Evolutionary conservation across 2,329 filamentous ascomycete genomes (phyloP).

Genomic region (Nigrospora osmanthi): DNA sequence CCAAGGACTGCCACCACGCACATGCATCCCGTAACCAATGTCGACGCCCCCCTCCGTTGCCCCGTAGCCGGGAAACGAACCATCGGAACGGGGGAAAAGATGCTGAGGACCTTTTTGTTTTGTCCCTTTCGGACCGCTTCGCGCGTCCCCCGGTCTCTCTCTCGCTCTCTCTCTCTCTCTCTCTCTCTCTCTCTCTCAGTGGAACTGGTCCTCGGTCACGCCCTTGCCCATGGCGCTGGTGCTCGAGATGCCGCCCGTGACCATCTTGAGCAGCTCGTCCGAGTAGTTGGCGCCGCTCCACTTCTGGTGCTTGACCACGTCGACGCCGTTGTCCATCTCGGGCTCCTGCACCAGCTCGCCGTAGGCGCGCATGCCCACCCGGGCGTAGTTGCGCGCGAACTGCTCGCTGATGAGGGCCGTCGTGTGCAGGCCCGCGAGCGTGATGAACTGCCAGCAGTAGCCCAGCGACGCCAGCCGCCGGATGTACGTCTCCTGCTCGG

Average conservation of each 20-base stretch:
- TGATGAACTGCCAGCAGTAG: conserved; percentile 99
- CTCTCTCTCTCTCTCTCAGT: conserved; percentile 24
- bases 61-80: no score
- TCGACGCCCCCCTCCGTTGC: no score
- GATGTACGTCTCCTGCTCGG: conserved; percentile 97
- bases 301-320: conserved; percentile 98
- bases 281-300: conserved; percentile 95
- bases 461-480: conserved; percentile 75
- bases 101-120: no score
- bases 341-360: conserved; percentile 97
- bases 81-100: no score
- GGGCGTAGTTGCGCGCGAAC: conserved; percentile 76
- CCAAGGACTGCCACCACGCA: no score
- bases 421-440: conserved; percentile 92
- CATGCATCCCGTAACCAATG: no score
- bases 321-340: conserved; percentile 83
- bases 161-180: no score
- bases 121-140: no score
- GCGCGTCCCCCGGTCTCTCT: background rate
- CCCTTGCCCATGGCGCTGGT: conserved; percentile 96
- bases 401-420: conserved; percentile 86
- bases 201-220: conserved; percentile 97
- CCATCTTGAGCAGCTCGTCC: conserved; percentile 94
- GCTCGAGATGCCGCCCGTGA: conserved; percentile 82
- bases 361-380: conserved; percentile 89